A percentile compares a stretch with the other conserved stretches of the same genome.
These are phyloP conservation scores for Byssothecium circinans DNA, from an alignment of 2,329 filamentous ascomycete species.

Conservation along the genomic window DNA sequence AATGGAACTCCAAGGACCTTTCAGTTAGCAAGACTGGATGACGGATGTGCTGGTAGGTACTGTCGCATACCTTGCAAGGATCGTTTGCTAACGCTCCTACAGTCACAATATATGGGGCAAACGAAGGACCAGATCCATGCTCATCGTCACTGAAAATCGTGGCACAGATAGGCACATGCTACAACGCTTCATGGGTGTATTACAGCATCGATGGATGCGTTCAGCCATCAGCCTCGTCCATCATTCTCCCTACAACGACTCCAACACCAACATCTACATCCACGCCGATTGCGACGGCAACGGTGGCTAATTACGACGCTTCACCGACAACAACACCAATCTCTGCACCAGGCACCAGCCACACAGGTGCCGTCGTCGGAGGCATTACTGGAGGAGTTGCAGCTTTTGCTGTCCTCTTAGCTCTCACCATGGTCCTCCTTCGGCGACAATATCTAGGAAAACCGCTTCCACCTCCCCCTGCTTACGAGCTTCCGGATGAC, in stretches of 20 bases:
- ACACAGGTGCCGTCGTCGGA: slow-evolving; percentile 19
- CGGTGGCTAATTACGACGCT: no score
- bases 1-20: slow-evolving; percentile 17
- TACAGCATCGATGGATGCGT: slow-evolving; percentile 32
- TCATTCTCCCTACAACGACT: slow-evolving; percentile 3
- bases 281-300: slow-evolving; percentile 2
- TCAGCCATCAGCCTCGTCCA: slow-evolving; percentile 9
- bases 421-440: slow-evolving; percentile 12
- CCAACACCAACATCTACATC: slow-evolving; percentile 2
- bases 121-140: slow-evolving; percentile 15
- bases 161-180: slow-evolving; percentile 26
- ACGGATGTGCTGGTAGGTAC: slow-evolving; percentile 26
- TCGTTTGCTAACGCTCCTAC: no score
- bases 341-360: not conserved
- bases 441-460: slow-evolving; percentile 7
- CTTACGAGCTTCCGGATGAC: slow-evolving; percentile 24
- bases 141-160: slow-evolving; percentile 21
- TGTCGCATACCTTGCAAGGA: not conserved
- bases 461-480: not conserved
- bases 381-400: slow-evolving; percentile 18
- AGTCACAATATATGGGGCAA: slow-evolving; percentile 32
- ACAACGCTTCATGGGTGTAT: slow-evolving; percentile 30
- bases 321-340: not conserved
- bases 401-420: slow-evolving; percentile 13
- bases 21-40: slow-evolving; percentile 27